phyloP scores from a whole-genome alignment of 306 rosid species.

The Trichosanthes cucumerina region DNA sequence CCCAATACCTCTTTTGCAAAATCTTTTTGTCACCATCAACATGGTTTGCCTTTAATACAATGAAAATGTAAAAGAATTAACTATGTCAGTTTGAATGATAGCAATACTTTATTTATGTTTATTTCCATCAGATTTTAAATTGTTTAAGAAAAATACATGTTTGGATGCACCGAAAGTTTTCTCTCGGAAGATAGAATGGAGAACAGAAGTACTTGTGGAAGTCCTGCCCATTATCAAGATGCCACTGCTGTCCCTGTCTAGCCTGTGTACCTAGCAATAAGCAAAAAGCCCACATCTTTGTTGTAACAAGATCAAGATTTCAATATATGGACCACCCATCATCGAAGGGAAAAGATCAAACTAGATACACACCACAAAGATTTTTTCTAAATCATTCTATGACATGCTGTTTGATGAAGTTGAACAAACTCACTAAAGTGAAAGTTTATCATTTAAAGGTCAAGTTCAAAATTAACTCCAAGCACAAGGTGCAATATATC shows the following conservation, averaged over 20 bases:
- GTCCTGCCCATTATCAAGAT: slow-evolving; percentile 90
- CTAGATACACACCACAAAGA: background rate
- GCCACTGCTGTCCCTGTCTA: slow-evolving; percentile 83
- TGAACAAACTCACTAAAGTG: background rate
- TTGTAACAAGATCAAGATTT: background rate
- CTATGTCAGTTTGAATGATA: slow-evolving; percentile 4
- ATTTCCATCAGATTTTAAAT: background rate
- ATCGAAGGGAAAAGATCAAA: background rate
- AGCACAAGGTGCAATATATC: background rate
- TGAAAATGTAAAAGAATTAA: slow-evolving; percentile 3
- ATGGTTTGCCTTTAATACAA: slow-evolving; percentile 19
- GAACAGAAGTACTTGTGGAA: slow-evolving; percentile 50
- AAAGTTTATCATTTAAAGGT: background rate
- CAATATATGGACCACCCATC: background rate
- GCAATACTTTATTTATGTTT: background rate
- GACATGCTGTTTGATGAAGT: background rate
- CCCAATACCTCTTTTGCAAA: slow-evolving; percentile 66
- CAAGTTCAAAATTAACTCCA: background rate
- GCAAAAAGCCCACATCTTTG: slow-evolving; percentile 11
- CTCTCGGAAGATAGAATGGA: slow-evolving; percentile 80
- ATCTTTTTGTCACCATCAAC: slow-evolving; percentile 27
- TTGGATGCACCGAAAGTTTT: slow-evolving; percentile 61
- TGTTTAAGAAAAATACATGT: slow-evolving; percentile 30
- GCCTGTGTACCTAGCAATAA: slow-evolving; percentile 62
- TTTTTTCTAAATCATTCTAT: background rate